Conservation (phyloP, 192 early-diverging fungal species). For the Paraglomus brasilianum region DNA sequence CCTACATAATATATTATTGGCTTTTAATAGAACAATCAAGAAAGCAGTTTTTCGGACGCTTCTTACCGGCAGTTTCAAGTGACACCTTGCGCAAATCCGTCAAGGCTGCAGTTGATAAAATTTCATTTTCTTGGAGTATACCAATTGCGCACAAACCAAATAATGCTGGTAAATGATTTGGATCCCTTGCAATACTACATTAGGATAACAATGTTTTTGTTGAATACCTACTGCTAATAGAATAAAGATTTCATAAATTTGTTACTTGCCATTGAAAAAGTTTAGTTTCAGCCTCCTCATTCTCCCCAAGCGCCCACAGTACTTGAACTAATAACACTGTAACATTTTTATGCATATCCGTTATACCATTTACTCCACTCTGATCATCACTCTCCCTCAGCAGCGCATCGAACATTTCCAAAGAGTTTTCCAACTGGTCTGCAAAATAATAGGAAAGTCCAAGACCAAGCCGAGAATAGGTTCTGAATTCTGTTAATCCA, state of each 20-base stretch:
- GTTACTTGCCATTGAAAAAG: constrained; percentile 62
- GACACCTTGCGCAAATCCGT: constrained; percentile 64
- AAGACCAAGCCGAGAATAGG: constrained; percentile 56
- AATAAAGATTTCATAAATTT: not conserved
- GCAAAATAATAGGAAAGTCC: constrained; percentile 79
- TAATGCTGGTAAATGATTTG: constrained; percentile 60
- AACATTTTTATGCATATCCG: constrained; percentile 61
- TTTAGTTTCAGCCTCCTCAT: constrained; percentile 82
- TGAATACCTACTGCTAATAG: not conserved
- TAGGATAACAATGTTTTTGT: not conserved
- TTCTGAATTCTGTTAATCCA: constrained; percentile 31
- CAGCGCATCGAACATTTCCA: constrained; percentile 73
- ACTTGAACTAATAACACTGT: constrained; percentile 81
- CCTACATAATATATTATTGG: constrained; percentile 30
- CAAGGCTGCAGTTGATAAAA: constrained; percentile 60
- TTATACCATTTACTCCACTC: constrained; percentile 27
- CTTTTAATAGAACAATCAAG: constrained; percentile 35
- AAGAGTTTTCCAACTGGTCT: constrained; percentile 60
- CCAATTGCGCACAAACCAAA: constrained; percentile 70
- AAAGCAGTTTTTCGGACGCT: constrained; percentile 34
- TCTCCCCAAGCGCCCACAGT: constrained; percentile 82
- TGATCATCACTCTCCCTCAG: constrained; percentile 52
- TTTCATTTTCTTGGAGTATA: constrained; percentile 59
- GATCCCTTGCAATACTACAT: constrained; percentile 53
- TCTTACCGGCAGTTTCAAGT: constrained; percentile 40